A percentile compares a stretch with the other conserved stretches of the same genome.
These are phyloP conservation scores for Acrodontium crateriforme DNA, from an alignment of 2,329 filamentous ascomycete genomes.

Conservation along the genomic window DNA sequence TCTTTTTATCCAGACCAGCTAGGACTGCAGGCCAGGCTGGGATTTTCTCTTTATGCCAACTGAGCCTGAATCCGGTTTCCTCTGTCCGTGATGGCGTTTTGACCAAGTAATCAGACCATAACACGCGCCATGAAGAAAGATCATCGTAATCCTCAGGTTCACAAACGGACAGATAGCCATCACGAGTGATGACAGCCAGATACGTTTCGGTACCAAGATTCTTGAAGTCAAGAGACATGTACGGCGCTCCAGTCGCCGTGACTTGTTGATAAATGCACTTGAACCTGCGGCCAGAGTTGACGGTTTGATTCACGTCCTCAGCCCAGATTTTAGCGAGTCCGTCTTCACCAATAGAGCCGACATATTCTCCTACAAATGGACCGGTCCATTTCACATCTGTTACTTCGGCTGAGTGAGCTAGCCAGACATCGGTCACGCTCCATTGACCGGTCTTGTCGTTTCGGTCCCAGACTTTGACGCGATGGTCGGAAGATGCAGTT, in stretches of 20 bases:
- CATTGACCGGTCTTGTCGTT: conserved; percentile 62
- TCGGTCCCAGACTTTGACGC: conserved; percentile 79
- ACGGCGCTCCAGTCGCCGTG: conserved; percentile 55
- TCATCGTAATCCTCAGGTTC: conserved; percentile 79
- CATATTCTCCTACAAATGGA: conserved; percentile 72
- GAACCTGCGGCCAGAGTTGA: conserved; percentile 65
- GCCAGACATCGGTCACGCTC: conserved; percentile 76
- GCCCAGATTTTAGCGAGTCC: conserved; percentile 86
- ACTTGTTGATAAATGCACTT: conserved; percentile 49
- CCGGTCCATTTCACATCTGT: conserved; percentile 90
- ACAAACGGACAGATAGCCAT: conserved; percentile 65
- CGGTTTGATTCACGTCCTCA: conserved; percentile 70
- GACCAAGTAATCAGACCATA: conserved; percentile 66
- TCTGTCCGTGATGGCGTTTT: conserved; percentile 61
- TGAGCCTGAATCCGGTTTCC: conserved; percentile 73
- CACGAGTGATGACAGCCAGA: conserved; percentile 70
- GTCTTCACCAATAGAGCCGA: conserved; percentile 80
- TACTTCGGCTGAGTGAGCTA: conserved; percentile 79
- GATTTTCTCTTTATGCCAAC: conserved; percentile 78
- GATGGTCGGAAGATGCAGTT: conserved; percentile 82
- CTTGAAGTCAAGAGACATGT: conserved; percentile 71
- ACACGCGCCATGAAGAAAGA: conserved; percentile 57
- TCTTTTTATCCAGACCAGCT: conserved; percentile 68
- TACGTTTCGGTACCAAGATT: conserved; percentile 74
- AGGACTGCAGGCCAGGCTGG: conserved; percentile 63